Conservation (phyloP, 177 flowering plant genomes). For the Telopea speciosissima region DNA sequence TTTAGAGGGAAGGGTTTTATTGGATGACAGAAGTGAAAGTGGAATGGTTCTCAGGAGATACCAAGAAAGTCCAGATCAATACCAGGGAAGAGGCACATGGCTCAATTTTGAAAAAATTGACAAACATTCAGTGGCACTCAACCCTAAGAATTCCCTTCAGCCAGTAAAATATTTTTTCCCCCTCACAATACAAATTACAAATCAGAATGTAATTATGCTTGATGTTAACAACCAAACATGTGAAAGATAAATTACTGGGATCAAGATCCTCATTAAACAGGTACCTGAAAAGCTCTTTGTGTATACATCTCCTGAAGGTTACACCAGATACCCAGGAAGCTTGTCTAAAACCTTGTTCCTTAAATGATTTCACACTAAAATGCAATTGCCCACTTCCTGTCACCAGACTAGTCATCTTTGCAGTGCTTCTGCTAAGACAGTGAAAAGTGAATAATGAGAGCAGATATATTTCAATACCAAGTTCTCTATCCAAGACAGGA, state of each 20-base stretch:
- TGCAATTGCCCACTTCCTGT: conserved; percentile 39
- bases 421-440: conserved; percentile 16
- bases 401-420: conserved; percentile 50
- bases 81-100: too few species aligned
- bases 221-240: neutral
- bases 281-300: conserved; percentile 54
- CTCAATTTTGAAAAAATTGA: too few species aligned
- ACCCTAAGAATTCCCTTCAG: too few species aligned
- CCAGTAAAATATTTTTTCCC: too few species aligned
- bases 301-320: conserved; percentile 29
- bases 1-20: too few species aligned
- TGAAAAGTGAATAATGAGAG: conserved; percentile 1
- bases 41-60: too few species aligned
- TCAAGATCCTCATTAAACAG: neutral
- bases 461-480: neutral
- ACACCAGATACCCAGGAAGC: conserved; percentile 32
- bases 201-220: neutral
- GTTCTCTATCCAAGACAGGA: too few species aligned
- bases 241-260: neutral
- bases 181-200: neutral
- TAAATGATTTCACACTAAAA: conserved; percentile 19
- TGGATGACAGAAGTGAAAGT: too few species aligned
- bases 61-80: too few species aligned
- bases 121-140: too few species aligned
- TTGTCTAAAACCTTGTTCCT: conserved; percentile 31